Conservation (phyloP, 352 stramenopile genomes). For the Pythium phragmitis region DNA sequence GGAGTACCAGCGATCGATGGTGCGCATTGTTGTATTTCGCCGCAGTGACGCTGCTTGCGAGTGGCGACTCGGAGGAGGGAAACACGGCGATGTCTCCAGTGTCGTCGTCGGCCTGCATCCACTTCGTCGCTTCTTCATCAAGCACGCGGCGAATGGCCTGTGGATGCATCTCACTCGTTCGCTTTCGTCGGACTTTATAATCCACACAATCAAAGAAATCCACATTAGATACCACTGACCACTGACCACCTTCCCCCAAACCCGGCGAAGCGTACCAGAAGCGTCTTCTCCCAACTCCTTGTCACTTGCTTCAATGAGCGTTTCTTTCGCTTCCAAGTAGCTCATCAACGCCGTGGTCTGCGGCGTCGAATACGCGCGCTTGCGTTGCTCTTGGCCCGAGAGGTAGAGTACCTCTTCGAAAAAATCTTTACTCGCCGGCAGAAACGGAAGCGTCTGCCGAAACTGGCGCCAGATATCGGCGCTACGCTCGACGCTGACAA, state of each 20-base stretch:
- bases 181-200: conserved; percentile 38
- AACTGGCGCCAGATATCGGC: conserved; percentile 76
- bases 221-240: neutral
- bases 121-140: conserved; percentile 66
- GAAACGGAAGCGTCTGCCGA: conserved; percentile 71
- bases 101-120: conserved; percentile 54
- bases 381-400: conserved; percentile 19
- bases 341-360: conserved; percentile 3
- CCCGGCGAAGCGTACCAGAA: neutral
- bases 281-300: neutral
- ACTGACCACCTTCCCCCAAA: neutral
- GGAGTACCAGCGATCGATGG: conserved; percentile 6
- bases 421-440: conserved; percentile 79
- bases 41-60: neutral
- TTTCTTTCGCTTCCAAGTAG: conserved; percentile 6
- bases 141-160: conserved; percentile 64
- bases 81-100: conserved; percentile 11
- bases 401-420: conserved; percentile 73
- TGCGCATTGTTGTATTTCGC: conserved; percentile 3
- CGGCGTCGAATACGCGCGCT: conserved; percentile 14
- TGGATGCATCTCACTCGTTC: conserved; percentile 80
- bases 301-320: neutral
- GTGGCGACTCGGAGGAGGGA: neutral
- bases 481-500: conserved; percentile 46
- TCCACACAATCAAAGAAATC: neutral